A percentile compares a stretch with the other conserved stretches of the same genome.
These are phyloP conservation scores for Taphrina flavorubra DNA, from an alignment of 1,139 yeast species.

Conservation along the genomic window DNA sequence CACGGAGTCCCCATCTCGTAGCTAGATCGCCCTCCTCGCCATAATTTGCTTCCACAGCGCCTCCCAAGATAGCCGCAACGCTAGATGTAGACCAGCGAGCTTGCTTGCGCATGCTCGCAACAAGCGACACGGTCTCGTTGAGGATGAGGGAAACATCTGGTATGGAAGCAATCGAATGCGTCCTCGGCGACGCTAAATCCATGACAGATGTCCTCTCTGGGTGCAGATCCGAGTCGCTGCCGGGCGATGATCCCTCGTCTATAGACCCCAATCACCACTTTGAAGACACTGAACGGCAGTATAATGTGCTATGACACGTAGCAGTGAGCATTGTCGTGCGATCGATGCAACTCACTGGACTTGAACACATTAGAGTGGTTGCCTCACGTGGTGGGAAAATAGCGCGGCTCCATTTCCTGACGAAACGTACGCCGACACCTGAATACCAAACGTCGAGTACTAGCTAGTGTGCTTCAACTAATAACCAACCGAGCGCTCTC, in stretches of 20 bases:
- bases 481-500: no score
- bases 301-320: background rate
- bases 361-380: constrained; percentile 1
- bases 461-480: no score
- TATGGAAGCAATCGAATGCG: constrained; percentile 53
- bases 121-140: constrained; percentile 83
- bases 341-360: background rate
- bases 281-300: background rate
- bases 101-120: constrained; percentile 89
- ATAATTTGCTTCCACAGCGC: constrained; percentile 55
- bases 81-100: constrained; percentile 83
- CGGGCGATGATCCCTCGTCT: no score
- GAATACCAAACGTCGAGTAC: background rate
- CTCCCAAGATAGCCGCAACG: constrained; percentile 82
- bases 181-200: constrained; percentile 5
- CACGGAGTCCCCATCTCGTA: constrained; percentile 48
- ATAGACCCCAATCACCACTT: no score
- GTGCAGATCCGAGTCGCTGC: background rate
- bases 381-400: constrained; percentile 5
- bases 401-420: constrained; percentile 8
- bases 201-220: background rate
- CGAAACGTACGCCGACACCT: background rate
- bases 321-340: background rate
- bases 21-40: constrained; percentile 52
- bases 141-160: constrained; percentile 85